These are phyloP conservation scores for Arthrinium phaeospermum DNA, from an alignment of 2,329 filamentous ascomycete genomes.

Conservation along the genomic window DNA sequence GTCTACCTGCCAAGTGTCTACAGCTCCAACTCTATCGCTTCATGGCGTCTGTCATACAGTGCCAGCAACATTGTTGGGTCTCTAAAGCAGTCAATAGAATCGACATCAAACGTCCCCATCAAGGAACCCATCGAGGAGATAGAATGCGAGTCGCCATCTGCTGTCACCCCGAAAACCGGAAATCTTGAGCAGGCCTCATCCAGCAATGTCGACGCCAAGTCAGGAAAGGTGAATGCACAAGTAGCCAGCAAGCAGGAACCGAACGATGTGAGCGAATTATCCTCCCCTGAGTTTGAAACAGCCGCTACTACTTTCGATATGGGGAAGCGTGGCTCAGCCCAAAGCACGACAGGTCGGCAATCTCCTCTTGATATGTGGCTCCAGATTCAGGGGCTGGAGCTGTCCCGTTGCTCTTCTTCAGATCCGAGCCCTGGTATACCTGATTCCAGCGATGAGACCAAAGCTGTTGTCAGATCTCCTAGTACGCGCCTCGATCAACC, in stretches of 20 bases:
- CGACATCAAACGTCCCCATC: slow-evolving; percentile 25
- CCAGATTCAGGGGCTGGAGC: slow-evolving; percentile 34
- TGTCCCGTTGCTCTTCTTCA: slow-evolving; percentile 29
- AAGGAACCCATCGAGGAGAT: slow-evolving; percentile 22
- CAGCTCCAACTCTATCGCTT: slow-evolving; percentile 34
- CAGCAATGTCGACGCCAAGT: neutral
- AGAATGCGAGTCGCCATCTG: neutral
- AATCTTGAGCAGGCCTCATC: neutral
- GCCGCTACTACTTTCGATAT: neutral
- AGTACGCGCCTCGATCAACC: neutral
- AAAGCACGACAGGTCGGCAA: slow-evolving; percentile 25
- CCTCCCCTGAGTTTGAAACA: neutral
- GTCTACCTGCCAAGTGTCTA: slow-evolving; percentile 29
- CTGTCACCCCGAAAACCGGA: neutral
- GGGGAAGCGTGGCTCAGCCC: neutral
- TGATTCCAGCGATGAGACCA: neutral
- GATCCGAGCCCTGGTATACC: slow-evolving; percentile 28
- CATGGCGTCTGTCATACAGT: slow-evolving; percentile 38
- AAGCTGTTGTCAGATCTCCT: neutral
- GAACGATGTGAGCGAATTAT: neutral
- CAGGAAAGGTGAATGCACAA: neutral
- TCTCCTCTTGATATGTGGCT: slow-evolving; percentile 40
- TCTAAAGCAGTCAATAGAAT: slow-evolving; percentile 24
- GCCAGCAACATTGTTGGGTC: slow-evolving; percentile 33
- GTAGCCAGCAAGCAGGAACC: neutral